Evolutionary conservation across 2,329 filamentous ascomycete species (phyloP).

Genomic region (Cladosporium sp.): DNA sequence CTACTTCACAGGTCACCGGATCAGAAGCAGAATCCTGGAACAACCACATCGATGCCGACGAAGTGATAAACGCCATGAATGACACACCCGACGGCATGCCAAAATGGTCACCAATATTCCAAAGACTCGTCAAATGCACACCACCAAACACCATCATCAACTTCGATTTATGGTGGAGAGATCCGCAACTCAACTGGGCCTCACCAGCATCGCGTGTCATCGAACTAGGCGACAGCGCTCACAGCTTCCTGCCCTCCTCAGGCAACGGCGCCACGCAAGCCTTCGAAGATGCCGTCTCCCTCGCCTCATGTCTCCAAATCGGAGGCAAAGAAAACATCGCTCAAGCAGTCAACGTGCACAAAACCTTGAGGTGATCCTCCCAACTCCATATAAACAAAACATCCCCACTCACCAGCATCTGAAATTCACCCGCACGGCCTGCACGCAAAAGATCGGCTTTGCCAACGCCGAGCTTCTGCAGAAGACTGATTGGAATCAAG

Average conservation of each 20-base stretch:
- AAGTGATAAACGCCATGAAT: conserved; percentile 25
- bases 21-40: conserved; percentile 40
- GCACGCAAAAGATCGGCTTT: conserved; percentile 22
- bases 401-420: background rate
- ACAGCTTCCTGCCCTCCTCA: conserved; percentile 51
- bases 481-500: conserved; percentile 11
- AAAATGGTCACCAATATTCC: conserved; percentile 42
- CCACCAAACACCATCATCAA: conserved; percentile 35
- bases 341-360: conserved; percentile 28
- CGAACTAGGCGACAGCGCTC: conserved; percentile 52
- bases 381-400: background rate
- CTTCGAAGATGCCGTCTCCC: conserved; percentile 48
- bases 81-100: conserved; percentile 5
- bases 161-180: conserved; percentile 54
- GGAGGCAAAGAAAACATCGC: conserved; percentile 39
- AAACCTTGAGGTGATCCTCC: conserved; percentile 25
- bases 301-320: conserved; percentile 44
- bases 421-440: conserved; percentile 19
- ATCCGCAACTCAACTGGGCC: conserved; percentile 50
- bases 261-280: conserved; percentile 52
- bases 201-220: conserved; percentile 46
- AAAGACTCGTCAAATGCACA: conserved; percentile 40
- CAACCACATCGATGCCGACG: conserved; percentile 34
- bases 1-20: conserved; percentile 30
- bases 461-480: conserved; percentile 13